phyloP scores from a whole-genome alignment of 106 monocot species.

The Alisma plantagoaquatica region DNA sequence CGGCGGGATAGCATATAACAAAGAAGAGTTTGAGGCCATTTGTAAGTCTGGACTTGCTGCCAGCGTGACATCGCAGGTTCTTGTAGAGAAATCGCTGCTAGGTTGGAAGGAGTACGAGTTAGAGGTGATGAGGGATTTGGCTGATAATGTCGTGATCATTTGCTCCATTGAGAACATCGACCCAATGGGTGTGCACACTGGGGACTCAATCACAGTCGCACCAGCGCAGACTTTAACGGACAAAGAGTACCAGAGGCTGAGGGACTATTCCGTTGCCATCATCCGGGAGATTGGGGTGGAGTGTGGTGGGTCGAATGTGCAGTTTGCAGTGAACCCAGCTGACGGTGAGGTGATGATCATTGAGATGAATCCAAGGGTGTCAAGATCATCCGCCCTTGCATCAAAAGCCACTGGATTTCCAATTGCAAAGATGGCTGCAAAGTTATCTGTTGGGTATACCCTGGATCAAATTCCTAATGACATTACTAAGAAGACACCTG shows the following conservation, averaged over 20 bases:
- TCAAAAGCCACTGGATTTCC: slow-evolving; percentile 97
- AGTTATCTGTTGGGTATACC: slow-evolving; percentile 87
- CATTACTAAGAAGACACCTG: slow-evolving; percentile 98
- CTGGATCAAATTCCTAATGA: slow-evolving; percentile 98
- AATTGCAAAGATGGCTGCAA: slow-evolving; percentile 97
- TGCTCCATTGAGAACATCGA: slow-evolving; percentile 98
- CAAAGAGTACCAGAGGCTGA: slow-evolving; percentile 91
- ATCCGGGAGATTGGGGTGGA: slow-evolving; percentile 97
- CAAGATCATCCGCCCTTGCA: slow-evolving; percentile 86
- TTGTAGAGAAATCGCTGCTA: slow-evolving; percentile 91
- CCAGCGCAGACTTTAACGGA: slow-evolving; percentile 96
- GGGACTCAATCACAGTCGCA: slow-evolving; percentile 92
- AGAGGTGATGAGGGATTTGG: slow-evolving; percentile 96
- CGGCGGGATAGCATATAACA: slow-evolving; percentile 92
- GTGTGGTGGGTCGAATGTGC: slow-evolving; percentile 97
- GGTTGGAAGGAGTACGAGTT: slow-evolving; percentile 99
- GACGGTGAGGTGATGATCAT: slow-evolving; percentile 99
- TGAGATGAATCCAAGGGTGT: slow-evolving; percentile 99
- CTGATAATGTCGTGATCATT: slow-evolving; percentile 96
- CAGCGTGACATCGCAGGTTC: slow-evolving; percentile 70
- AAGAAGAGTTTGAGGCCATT: slow-evolving; percentile 73
- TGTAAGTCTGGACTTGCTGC: slow-evolving; percentile 75
- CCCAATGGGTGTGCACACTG: slow-evolving; percentile 95
- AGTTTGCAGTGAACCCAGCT: slow-evolving; percentile 86
- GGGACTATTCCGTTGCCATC: slow-evolving; percentile 83